Evolutionary conservation across 495 filamentous ascomycete genomes (phyloP), one percentile per base, ranked within the genome.

Genomic region (Hypoxylon crocopeplum): DNA sequence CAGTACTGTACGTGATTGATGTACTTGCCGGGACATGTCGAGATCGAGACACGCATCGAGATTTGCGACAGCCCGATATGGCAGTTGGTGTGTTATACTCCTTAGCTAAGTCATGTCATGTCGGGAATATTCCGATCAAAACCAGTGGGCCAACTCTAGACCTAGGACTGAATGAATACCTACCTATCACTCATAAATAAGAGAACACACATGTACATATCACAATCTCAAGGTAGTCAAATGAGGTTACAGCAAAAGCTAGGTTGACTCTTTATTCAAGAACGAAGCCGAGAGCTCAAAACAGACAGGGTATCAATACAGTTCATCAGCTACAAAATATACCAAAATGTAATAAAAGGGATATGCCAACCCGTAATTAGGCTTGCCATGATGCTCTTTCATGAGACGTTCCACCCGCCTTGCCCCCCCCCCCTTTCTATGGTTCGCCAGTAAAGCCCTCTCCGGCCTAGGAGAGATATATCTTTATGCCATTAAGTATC

Each of bases 281-380:
- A 54, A 34, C 37, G 39, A 64, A 55, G 37, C 53, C 52, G 36
- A 44, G 6, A 42, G 15, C 10, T 32, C 39, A 25, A 41, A 56
- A 42, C 51, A 48, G 15, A 51, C 45, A 59, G 61, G 61, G 61
- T 64, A 64, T 64, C 61, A 10, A 44, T 64, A 63, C 48, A 64
- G 49, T n/a, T 22, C 45, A 49, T 54, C 55, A 64, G 52, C 38
- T 59, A 59, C 49, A 59, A 45, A 47, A 59, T 64, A 59, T 51
- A 55, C 38, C 55, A 44, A n/a, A n/a, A n/a, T n/a, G n/a, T n/a
- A n/a, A n/a, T n/a, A n/a, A n/a, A n/a, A n/a, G n/a, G n/a, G n/a
- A n/a, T n/a, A n/a, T n/a, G n/a, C n/a, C n/a, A n/a, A n/a, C n/a
- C n/a, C n/a, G n/a, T n/a, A n/a, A n/a, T n/a, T n/a, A 20, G 10